Evolutionary conservation across 257 asterid genomes (phyloP).

Genomic region (Salvia rosmarinus): DNA sequence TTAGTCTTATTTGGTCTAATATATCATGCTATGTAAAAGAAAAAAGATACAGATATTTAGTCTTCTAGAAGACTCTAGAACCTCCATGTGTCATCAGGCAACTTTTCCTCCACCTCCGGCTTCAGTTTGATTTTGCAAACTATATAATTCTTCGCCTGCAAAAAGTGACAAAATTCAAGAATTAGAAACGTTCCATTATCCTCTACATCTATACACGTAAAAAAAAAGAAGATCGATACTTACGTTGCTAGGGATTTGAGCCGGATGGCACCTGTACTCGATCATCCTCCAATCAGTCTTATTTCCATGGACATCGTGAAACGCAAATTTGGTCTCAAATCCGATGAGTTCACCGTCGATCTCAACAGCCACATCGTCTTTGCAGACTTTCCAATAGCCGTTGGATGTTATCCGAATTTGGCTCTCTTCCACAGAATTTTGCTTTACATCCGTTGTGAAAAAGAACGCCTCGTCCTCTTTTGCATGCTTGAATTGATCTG

Average conservation of each 20-base stretch:
- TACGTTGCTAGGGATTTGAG: neutral
- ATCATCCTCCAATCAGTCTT: slow-evolving; percentile 28
- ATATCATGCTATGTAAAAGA: too few species aligned
- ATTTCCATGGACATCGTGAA: neutral
- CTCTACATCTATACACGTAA: too few species aligned
- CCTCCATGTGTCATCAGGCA: too few species aligned
- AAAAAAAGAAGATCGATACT: neutral
- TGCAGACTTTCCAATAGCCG: slow-evolving; percentile 23
- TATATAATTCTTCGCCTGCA: neutral
- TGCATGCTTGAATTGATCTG: neutral
- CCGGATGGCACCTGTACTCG: neutral
- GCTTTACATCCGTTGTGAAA: neutral
- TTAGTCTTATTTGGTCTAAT: too few species aligned
- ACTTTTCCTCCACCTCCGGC: neutral
- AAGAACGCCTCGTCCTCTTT: slow-evolving; percentile 1
- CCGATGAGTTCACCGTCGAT: neutral
- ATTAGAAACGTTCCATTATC: too few species aligned
- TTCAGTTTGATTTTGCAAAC: slow-evolving; percentile 7
- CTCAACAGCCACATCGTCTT: neutral
- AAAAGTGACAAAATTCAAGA: neutral
- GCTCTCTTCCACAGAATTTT: neutral
- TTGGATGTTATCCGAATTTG: neutral
- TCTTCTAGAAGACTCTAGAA: too few species aligned
- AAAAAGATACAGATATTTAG: too few species aligned
- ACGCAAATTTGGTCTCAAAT: neutral